Base-by-base conservation (phyloP, 2,329 filamentous ascomycete genomes). In the Parasarocladium wereldwijsianum region DNA sequence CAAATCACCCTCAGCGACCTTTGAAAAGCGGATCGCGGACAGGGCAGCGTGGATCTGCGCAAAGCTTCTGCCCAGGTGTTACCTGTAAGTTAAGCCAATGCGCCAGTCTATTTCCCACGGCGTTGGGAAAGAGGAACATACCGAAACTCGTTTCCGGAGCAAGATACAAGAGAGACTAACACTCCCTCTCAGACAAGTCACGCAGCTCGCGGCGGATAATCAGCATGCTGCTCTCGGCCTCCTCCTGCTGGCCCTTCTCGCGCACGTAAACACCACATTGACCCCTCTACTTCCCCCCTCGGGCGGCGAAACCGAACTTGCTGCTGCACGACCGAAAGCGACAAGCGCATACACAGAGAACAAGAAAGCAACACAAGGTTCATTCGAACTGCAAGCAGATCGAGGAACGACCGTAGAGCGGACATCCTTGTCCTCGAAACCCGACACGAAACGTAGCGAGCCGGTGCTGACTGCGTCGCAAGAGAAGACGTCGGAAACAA, bases 211-310 rank as follows among this genome's bases (percentile, higher is more conserved):
- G 4, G 74, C 75, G 12, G 79, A 86, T 48, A 70, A 66, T 19
- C 80, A 84, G 43, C 81, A 81, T 49, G 70, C 80, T 3, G 60
- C 72, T 4, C 59, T 87, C 3, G 82, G 81, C 4, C 57, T 84
- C 13, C 62, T 81, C 37, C 61, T 87, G 8, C 47, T 86, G 26
- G 72, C 67, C 13, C 53, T 69, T 2, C 53, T 86, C 34, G 74
- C 75, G 4, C 68, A 70, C 36, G 51, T 77, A 14, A 52, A 66
- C 36, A 53, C 53, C 29, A 49, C 60, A 2, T 48, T 70, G 29
- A 48, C 49, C 7, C 42, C 41, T 6, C 40, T 62, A 8, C 40
- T 54, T 6, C 45, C 46, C 8, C n/a, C n/a, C n/a, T n/a, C n/a
- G n/a, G n/a, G n/a, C n/a, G n/a, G n/a, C 4, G 30, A 46, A n/a